Base-by-base conservation (phyloP, 140 eudicot species). In the Cichorium intybus region DNA sequence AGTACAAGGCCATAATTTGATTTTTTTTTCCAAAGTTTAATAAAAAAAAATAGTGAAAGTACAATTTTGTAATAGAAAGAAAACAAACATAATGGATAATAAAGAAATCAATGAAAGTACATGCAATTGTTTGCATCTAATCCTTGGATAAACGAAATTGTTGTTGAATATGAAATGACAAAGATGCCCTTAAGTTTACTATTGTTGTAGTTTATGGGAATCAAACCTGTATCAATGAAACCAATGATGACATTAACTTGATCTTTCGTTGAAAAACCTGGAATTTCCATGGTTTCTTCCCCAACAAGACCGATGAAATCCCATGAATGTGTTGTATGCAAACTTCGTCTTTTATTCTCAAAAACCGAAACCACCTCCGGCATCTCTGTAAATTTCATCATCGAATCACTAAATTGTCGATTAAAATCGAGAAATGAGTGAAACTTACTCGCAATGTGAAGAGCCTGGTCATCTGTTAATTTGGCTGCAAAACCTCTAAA, bases 251-350 rank as follows among this genome's bases (percentile, higher is more conserved):
- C 95, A 79, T 89, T 89, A 59, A 89, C 97, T 83, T 89, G 97
- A 53, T 82, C 84, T 68, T 69, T 76, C 68, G 97, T 89, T 11
- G 95, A 85, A 68, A 62, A 89, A 15, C 95, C 97, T 3, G 95
- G 97, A 49, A 89, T 83, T 70, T 85, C 95, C 97, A 85, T 85
- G 70, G 95, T 79, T 79, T 85, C 88, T 81, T 85, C 82, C 26
- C 59, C 82, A 50, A 54, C 54, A 31, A 89, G 86, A 20, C 97
- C 97, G 80, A 89, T 89, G 78, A 89, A 89, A 64, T 89, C 97
- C 97, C 97, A 90, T 60, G 97, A 90, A 77, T 87, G 95, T 52
- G 97, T 90, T 7, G 97, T 90, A 77, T 90, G 97, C 39, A 90
- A 79, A 21, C 6, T 75, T 65, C 95, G 76, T 63, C 43, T 81